These are phyloP conservation scores for Lagerstroemia speciosa DNA, from an alignment of 345 rosid genomes.

Conservation along the genomic window DNA sequence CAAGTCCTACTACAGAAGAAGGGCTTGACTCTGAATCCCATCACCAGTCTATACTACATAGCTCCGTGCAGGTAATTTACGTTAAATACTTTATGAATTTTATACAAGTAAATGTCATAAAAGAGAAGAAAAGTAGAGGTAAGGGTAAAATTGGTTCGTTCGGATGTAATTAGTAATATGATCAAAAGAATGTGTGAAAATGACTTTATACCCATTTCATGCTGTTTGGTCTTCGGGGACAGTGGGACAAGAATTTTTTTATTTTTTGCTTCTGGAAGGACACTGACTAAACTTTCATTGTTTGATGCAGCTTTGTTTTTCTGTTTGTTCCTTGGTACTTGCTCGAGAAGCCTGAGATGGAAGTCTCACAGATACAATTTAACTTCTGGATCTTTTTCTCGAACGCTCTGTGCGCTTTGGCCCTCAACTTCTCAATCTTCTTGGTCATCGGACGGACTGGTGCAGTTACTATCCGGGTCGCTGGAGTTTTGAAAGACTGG, in stretches of 20 bases:
- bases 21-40: slow-evolving; percentile 89
- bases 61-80: slow-evolving; percentile 94
- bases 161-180: not conserved
- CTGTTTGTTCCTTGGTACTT: slow-evolving; percentile 91
- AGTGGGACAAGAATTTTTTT: not conserved
- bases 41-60: slow-evolving; percentile 94
- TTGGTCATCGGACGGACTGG: slow-evolving; percentile 95
- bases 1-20: slow-evolving; percentile 98
- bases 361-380: slow-evolving; percentile 77
- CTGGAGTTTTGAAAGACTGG: slow-evolving; percentile 99
- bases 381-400: slow-evolving; percentile 96
- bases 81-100: not conserved
- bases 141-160: not conserved
- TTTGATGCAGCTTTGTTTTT: slow-evolving; percentile 68
- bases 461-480: slow-evolving; percentile 94
- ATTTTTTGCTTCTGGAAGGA: not conserved
- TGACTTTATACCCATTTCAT: not conserved
- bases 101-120: not conserved
- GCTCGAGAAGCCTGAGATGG: slow-evolving; percentile 83
- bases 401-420: slow-evolving; percentile 90
- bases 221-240: not conserved
- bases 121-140: not conserved
- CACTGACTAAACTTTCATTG: not conserved
- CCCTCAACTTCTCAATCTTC: slow-evolving; percentile 89
- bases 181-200: not conserved